Conservation (phyloP, 345 rosid species). For the Salix udensis region DNA sequence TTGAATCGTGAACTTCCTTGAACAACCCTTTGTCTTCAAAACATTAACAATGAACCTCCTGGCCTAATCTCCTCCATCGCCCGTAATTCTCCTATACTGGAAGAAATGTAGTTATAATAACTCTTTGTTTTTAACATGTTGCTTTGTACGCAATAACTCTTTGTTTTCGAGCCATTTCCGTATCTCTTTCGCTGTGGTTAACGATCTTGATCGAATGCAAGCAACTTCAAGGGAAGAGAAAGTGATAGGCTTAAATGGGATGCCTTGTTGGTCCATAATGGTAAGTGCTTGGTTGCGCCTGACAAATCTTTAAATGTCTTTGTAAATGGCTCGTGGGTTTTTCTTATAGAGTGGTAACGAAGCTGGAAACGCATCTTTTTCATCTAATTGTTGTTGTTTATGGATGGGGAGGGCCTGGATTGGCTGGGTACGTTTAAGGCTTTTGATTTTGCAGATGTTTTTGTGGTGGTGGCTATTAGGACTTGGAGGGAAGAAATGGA, state of each 20-base stretch:
- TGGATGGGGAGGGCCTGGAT: too few species aligned
- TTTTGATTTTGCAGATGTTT: too few species aligned
- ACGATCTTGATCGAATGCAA: slow-evolving; percentile 57
- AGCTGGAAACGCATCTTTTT: too few species aligned
- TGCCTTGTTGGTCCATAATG: slow-evolving; percentile 63
- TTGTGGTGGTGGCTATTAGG: too few species aligned
- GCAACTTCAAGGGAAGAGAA: slow-evolving; percentile 62
- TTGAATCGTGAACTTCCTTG: slow-evolving; percentile 49
- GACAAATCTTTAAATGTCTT: slow-evolving; percentile 56
- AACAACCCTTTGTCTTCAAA: slow-evolving; percentile 47
- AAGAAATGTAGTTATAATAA: slow-evolving; percentile 57
- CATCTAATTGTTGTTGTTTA: too few species aligned
- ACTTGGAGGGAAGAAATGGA: too few species aligned
- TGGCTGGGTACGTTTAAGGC: too few species aligned
- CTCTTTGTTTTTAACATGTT: slow-evolving; percentile 40
- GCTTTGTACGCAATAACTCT: slow-evolving; percentile 42
- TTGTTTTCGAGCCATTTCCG: too few species aligned
- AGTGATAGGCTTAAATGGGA: slow-evolving; percentile 66
- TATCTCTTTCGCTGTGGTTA: slow-evolving; percentile 36
- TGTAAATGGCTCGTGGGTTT: slow-evolving; percentile 56
- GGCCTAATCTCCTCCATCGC: slow-evolving; percentile 45
- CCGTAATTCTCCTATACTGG: slow-evolving; percentile 66
- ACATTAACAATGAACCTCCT: slow-evolving; percentile 69
- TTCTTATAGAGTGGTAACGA: slow-evolving; percentile 38
- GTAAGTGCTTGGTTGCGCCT: slow-evolving; percentile 53